A percentile compares a stretch with the other conserved stretches of the same genome.
These are phyloP conservation scores for Neonectria faginata DNA, from an alignment of 2,329 filamentous ascomycete genomes.

Conservation along the genomic window DNA sequence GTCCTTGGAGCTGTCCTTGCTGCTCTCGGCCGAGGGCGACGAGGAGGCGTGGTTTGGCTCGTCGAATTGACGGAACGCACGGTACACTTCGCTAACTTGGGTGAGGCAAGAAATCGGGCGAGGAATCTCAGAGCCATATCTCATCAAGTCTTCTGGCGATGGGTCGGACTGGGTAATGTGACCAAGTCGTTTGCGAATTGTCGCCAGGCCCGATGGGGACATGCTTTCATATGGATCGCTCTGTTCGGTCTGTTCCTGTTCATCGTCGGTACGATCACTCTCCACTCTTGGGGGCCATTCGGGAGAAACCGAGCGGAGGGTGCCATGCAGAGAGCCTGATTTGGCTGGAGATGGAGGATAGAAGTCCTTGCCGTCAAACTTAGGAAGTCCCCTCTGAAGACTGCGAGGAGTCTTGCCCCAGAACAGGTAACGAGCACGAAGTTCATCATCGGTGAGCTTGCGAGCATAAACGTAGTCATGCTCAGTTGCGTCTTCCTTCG, in stretches of 20 bases:
- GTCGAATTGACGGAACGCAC: slow-evolving; percentile 45
- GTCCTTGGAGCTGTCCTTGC: background rate
- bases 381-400: slow-evolving; percentile 66
- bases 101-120: slow-evolving; percentile 40
- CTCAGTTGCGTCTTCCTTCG: slow-evolving; percentile 55
- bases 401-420: slow-evolving; percentile 68
- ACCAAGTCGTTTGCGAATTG: slow-evolving; percentile 42
- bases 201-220: slow-evolving; percentile 16
- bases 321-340: slow-evolving; percentile 33
- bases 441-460: slow-evolving; percentile 69
- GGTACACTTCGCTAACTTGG: slow-evolving; percentile 44
- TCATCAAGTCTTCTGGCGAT: slow-evolving; percentile 36
- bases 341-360: slow-evolving; percentile 68
- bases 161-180: slow-evolving; percentile 51
- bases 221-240: slow-evolving; percentile 37
- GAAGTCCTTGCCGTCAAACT: slow-evolving; percentile 74
- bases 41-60: slow-evolving; percentile 32
- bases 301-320: slow-evolving; percentile 4
- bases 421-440: slow-evolving; percentile 69
- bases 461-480: slow-evolving; percentile 67
- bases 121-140: slow-evolving; percentile 37
- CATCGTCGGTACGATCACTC: background rate
- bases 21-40: background rate
- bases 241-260: slow-evolving; percentile 15
- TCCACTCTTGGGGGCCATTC: background rate